Evolutionary conservation across 345 rosid species (phyloP).

Genomic region (Garcia nutans): DNA sequence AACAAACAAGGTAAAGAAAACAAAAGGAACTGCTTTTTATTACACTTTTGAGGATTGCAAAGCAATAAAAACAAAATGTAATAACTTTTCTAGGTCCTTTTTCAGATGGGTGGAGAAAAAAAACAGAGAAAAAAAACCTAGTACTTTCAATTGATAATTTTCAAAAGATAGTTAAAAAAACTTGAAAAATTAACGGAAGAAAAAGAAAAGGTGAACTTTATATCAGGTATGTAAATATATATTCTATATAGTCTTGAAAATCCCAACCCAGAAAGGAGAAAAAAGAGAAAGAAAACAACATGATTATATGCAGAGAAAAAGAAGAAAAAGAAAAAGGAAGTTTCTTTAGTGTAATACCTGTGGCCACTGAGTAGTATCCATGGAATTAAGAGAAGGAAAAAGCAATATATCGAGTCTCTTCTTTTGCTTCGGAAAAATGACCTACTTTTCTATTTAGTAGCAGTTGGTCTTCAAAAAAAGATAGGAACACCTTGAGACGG

Average conservation of each 20-base stretch:
- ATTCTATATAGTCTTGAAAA: slow-evolving; percentile 15
- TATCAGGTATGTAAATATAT: neutral
- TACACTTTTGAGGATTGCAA: slow-evolving; percentile 27
- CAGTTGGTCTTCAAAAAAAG: slow-evolving; percentile 17
- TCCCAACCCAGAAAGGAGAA: slow-evolving; percentile 2
- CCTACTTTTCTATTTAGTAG: slow-evolving; percentile 19
- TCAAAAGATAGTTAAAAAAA: slow-evolving; percentile 25
- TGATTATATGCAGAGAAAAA: neutral
- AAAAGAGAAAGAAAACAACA: no score
- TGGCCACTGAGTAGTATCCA: slow-evolving; percentile 45
- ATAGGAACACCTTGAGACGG: slow-evolving; percentile 10
- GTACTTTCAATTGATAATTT: slow-evolving; percentile 25
- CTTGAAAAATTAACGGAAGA: slow-evolving; percentile 24
- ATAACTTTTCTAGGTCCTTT: slow-evolving; percentile 21
- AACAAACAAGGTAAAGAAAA: slow-evolving; percentile 28
- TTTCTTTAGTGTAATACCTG: slow-evolving; percentile 35
- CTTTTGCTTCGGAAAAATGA: slow-evolving; percentile 22
- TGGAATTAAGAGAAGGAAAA: slow-evolving; percentile 27
- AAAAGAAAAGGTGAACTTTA: slow-evolving; percentile 13
- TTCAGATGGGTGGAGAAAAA: slow-evolving; percentile 5
- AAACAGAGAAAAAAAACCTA: no score
- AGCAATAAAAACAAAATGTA: slow-evolving; percentile 23
- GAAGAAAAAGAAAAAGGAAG: slow-evolving; percentile 13
- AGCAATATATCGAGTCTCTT: slow-evolving; percentile 6
- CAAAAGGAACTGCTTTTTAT: slow-evolving; percentile 19